Evolutionary conservation across 2,329 filamentous ascomycete species (phyloP), one percentile per base, ranked within the genome.

Genomic region (Coniochaeta pulveracea): DNA sequence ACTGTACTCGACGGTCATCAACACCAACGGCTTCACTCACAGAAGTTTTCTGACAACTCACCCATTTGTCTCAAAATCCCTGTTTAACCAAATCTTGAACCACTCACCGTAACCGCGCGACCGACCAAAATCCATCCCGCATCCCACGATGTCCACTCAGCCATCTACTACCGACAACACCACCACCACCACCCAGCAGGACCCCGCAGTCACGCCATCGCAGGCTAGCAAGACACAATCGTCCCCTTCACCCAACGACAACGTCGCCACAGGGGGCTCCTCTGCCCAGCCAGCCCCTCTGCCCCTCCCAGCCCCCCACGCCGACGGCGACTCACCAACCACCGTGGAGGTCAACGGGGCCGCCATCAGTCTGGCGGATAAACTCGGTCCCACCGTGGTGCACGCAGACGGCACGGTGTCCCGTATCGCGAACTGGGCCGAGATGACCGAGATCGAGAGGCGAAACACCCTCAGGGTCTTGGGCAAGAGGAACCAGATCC

Each of bases 311-410:
- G 11, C n/a, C 26, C 31, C 16, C 27, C 34, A 29, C 8, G 38
- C 38, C 14, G 31, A 29, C 2, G 36, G 34, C 27, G 38, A 36
- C 14, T 25, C 35, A 5, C 43, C 36, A 26, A 42, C 37, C 21
- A 36, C 39, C 1, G 35, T 58, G 4, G 38, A 50, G 30, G 52
- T 60, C 16, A 52, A 52, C 43, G 58, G 58, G 32, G 49, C 51
- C 34, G 51, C 56, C 10, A 63, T 81, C 26, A 71, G 66, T 32
- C 66, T 86, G 7, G 28, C 28, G 16, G 78, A 84, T 47, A 66
- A 73, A 39, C 59, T 86, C 16, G 81, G 82, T 0, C 82, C 82
- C 2, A 63, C 86, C 45, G 80, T 88, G 2, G 75, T 86, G 35
- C 81, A 85, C 51, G 60, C 64, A 39, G 78, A 88, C 52, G 82